Evolutionary conservation across 2,329 filamentous ascomycete species (phyloP).

Genomic region (Xylaria sp.): DNA sequence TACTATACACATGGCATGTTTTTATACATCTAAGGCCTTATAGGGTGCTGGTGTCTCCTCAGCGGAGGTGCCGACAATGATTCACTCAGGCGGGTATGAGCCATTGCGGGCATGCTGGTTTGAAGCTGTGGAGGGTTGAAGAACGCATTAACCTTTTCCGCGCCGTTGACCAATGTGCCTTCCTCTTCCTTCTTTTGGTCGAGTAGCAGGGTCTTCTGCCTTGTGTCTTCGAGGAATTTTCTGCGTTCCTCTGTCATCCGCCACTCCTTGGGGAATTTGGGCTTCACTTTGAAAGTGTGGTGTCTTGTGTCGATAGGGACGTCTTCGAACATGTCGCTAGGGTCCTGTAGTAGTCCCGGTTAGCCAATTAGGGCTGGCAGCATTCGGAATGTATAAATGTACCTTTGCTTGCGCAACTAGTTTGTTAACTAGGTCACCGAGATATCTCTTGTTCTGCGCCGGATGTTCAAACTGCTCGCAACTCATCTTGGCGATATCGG

Average conservation of each 20-base stretch:
- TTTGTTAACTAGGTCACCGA: slow-evolving; percentile 79
- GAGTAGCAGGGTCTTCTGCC: slow-evolving; percentile 61
- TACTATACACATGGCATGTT: slow-evolving; percentile 29
- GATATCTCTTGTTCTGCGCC: slow-evolving; percentile 96
- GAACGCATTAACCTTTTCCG: slow-evolving; percentile 58
- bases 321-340: slow-evolving; percentile 84
- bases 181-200: slow-evolving; percentile 66
- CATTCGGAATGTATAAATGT: slow-evolving; percentile 22
- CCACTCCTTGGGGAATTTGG: slow-evolving; percentile 86
- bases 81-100: background rate
- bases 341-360: slow-evolving; percentile 61
- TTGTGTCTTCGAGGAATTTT: slow-evolving; percentile 70
- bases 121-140: slow-evolving; percentile 39
- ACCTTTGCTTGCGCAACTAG: slow-evolving; percentile 79
- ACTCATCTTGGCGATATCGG: slow-evolving; percentile 85
- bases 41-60: background rate
- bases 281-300: slow-evolving; percentile 74
- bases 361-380: slow-evolving; percentile 12
- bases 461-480: slow-evolving; percentile 89
- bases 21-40: slow-evolving; percentile 21
- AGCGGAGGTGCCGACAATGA: slow-evolving; percentile 6
- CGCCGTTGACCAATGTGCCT: slow-evolving; percentile 70
- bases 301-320: slow-evolving; percentile 90
- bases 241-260: slow-evolving; percentile 77
- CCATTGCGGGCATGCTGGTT: slow-evolving; percentile 16